Evolutionary conservation across 331 rosid species (phyloP).

Genomic region (Malus hybrid): DNA sequence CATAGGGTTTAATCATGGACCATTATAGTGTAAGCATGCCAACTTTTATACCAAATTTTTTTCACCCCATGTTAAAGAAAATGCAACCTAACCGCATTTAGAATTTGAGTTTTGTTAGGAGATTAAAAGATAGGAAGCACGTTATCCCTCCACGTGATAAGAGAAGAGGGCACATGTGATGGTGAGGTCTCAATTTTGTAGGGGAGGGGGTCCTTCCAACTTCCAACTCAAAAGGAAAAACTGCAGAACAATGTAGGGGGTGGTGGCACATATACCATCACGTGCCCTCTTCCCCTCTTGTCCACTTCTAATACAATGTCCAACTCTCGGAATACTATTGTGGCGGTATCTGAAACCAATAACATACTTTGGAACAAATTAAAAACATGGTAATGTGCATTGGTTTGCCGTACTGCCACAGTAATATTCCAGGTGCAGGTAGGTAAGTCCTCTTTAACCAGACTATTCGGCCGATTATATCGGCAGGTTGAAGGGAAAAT

Average conservation of each 20-base stretch:
- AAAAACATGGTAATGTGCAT: no score
- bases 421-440: no score
- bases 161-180: constrained; percentile 1
- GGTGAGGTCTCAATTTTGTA: not conserved
- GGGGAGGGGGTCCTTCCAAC: not conserved
- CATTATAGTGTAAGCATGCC: not conserved
- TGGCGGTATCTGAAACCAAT: no score
- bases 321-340: no score
- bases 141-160: not conserved
- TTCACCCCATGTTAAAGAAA: not conserved
- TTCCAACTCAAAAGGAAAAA: not conserved
- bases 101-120: not conserved
- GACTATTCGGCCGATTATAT: no score
- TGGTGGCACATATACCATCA: not conserved
- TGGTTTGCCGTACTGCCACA: no score
- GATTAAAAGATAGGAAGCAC: not conserved
- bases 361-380: no score
- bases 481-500: no score
- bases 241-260: not conserved
- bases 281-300: not conserved
- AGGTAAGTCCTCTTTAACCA: no score
- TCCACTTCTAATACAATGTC: not conserved
- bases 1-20: not conserved
- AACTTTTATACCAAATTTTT: not conserved
- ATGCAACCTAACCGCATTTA: not conserved